phyloP scores from a whole-genome alignment of 1,139 yeast species.

The Saccharomycopsis hybrid region DNA sequence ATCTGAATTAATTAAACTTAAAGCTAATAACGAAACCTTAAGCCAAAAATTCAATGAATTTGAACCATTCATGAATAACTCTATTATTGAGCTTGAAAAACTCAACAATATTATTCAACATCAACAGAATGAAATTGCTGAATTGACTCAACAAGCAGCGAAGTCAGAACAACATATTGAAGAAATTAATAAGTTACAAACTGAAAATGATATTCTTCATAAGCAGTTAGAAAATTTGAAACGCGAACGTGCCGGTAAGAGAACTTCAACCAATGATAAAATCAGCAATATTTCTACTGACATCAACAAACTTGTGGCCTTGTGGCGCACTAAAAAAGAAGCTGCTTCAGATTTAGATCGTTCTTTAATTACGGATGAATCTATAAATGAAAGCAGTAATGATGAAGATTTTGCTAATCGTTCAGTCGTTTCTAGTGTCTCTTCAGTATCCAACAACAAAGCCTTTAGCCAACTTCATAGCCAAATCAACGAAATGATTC shows the following conservation, averaged over 20 bases:
- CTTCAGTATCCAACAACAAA: conserved; percentile 7
- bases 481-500: conserved; percentile 43
- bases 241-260: conserved; percentile 2
- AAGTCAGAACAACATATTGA: conserved; percentile 42
- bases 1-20: conserved; percentile 41
- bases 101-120: conserved; percentile 49
- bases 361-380: conserved; percentile 22
- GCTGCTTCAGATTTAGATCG: conserved; percentile 18
- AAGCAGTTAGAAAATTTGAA: conserved; percentile 38
- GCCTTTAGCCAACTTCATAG: conserved; percentile 34
- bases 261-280: conserved; percentile 14
- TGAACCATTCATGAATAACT: conserved; percentile 51
- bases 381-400: conserved; percentile 3
- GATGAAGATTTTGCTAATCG: conserved; percentile 21
- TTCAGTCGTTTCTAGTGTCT: conserved; percentile 13
- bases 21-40: conserved; percentile 40
- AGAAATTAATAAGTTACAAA: conserved; percentile 43
- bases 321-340: conserved; percentile 20
- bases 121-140: conserved; percentile 44
- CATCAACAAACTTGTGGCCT: conserved; percentile 9
- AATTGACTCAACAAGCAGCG: conserved; percentile 37
- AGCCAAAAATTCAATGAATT: conserved; percentile 38
- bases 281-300: conserved; percentile 16
- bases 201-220: conserved; percentile 38
- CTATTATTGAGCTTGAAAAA: conserved; percentile 45